These are phyloP conservation scores for Cercophora scortea DNA, from an alignment of 495 filamentous ascomycete genomes.

Conservation along the genomic window DNA sequence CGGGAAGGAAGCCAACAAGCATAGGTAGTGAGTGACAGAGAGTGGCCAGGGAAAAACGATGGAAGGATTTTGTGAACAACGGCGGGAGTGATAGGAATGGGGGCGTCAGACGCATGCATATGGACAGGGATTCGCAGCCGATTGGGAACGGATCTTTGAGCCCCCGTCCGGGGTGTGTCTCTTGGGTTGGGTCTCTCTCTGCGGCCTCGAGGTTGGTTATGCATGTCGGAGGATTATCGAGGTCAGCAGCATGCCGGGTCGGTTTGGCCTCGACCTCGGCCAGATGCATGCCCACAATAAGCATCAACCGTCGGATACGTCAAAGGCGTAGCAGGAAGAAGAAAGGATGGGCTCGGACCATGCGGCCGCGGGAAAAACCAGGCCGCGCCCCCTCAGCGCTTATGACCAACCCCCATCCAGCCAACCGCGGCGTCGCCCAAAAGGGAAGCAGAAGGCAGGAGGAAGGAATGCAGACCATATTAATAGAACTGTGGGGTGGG, in stretches of 20 bases:
- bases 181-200: too few species aligned
- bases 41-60: background rate
- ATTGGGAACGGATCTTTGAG: background rate
- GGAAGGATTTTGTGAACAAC: background rate
- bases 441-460: slow-evolving; percentile 5
- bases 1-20: background rate
- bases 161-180: background rate
- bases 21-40: background rate
- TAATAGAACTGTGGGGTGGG: slow-evolving; percentile 2
- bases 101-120: background rate
- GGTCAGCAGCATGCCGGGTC: background rate
- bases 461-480: background rate
- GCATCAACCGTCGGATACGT: background rate
- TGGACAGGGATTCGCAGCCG: background rate
- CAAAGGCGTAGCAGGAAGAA: background rate
- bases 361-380: slow-evolving; percentile 6
- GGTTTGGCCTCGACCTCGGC: background rate
- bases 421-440: slow-evolving; percentile 1
- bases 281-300: background rate
- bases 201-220: background rate
- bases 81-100: background rate
- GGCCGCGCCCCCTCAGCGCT: slow-evolving; percentile 13
- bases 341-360: background rate
- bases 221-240: slow-evolving; percentile 2
- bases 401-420: background rate